phyloP scores from a whole-genome alignment of 805 yeast species.

The Clavispora asparagi region DNA sequence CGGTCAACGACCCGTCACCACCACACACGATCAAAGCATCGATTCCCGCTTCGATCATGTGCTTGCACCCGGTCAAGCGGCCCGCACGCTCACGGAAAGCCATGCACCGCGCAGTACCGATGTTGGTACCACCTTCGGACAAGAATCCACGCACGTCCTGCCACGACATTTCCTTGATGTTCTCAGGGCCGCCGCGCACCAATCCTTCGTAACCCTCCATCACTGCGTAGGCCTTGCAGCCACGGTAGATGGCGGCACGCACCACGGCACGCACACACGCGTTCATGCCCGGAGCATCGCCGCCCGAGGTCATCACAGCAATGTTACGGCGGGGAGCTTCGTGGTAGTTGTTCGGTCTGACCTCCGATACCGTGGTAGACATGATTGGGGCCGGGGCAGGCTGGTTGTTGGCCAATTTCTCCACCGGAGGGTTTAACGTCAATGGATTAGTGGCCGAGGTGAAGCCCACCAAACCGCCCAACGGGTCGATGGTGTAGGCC shows the following conservation, averaged over 20 bases:
- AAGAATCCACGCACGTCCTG: constrained; percentile 69
- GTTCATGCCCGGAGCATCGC: constrained; percentile 81
- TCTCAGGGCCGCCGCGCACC: constrained; percentile 58
- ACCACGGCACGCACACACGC: constrained; percentile 72
- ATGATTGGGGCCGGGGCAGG: constrained; percentile 4
- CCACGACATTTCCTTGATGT: constrained; percentile 60
- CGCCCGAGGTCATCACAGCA: constrained; percentile 79
- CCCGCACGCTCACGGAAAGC: constrained; percentile 66
- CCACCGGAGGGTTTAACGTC: constrained; percentile 42
- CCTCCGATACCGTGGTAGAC: constrained; percentile 9
- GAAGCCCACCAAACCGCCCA: constrained; percentile 80
- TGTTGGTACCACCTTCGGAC: constrained; percentile 68
- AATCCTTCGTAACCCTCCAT: constrained; percentile 75
- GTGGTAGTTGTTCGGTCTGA: neutral
- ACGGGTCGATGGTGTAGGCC: constrained; percentile 69
- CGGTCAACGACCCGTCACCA: constrained; percentile 80
- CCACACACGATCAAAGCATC: constrained; percentile 79
- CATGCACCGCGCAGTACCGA: constrained; percentile 73
- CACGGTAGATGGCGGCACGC: constrained; percentile 58
- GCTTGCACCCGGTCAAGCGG: constrained; percentile 56
- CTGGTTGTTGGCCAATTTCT: constrained; percentile 17
- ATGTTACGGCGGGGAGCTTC: constrained; percentile 30
- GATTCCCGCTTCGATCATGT: constrained; percentile 65
- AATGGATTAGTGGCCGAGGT: constrained; percentile 57
- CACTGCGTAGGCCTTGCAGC: constrained; percentile 62